A percentile compares a stretch with the other conserved stretches of the same genome.
phyloP scores from a whole-genome alignment of 768 basidiomycete species.

The Lactifluus subvellereus region DNA sequence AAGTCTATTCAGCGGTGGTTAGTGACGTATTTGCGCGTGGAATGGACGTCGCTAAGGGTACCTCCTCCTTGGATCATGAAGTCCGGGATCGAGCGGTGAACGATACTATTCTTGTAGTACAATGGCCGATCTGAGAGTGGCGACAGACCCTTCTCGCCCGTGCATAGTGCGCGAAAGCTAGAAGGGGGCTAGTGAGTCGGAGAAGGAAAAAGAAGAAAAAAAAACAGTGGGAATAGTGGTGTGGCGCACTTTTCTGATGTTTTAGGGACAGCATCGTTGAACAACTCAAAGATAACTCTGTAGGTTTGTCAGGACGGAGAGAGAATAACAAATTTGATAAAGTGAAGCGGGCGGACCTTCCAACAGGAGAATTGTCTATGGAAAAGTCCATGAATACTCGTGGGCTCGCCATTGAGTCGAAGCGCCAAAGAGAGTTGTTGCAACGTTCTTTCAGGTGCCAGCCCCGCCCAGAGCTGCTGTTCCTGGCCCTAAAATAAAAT shows the following conservation, averaged over 20 bases:
- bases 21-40: not conserved
- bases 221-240: not conserved
- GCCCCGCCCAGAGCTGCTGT: no score
- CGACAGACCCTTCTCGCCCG: constrained; percentile 78
- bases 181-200: constrained; percentile 6
- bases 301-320: constrained; percentile 7
- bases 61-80: constrained; percentile 84
- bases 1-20: constrained; percentile 45
- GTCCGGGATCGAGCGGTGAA: constrained; percentile 72
- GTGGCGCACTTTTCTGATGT: constrained; percentile 69
- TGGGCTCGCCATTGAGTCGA: constrained; percentile 42
- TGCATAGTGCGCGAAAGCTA: constrained; percentile 83
- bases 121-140: constrained; percentile 57
- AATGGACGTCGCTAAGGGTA: constrained; percentile 29
- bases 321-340: not conserved
- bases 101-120: constrained; percentile 73
- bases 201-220: not conserved
- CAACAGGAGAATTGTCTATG: constrained; percentile 43
- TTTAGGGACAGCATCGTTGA: constrained; percentile 64
- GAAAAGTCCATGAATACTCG: constrained; percentile 68
- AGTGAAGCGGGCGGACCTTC: constrained; percentile 41
- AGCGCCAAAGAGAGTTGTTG: not conserved
- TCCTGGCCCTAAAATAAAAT: not conserved
- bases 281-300: constrained; percentile 74
- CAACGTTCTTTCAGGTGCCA: not conserved